A percentile compares a stretch with the other conserved stretches of the same genome.
Conservation (phyloP, 2,329 filamentous ascomycete genomes). For the Aspergillaceae sp. region DNA sequence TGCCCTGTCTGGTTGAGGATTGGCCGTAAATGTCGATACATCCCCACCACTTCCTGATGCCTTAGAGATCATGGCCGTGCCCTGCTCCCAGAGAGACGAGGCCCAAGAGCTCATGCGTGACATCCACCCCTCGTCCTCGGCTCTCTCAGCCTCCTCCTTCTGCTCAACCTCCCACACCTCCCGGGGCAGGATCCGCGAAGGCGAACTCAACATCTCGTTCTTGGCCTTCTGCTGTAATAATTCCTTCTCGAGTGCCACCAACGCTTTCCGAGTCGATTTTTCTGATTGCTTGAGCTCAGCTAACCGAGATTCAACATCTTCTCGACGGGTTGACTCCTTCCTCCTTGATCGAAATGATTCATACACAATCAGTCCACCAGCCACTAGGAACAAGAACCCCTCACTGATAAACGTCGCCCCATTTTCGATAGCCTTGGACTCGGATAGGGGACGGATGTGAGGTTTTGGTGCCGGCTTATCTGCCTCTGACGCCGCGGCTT, state of each 20-base stretch:
- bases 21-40: background rate
- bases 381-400: constrained; percentile 57
- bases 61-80: too few relatives aligned
- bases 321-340: constrained; percentile 52
- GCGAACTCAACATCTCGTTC: constrained; percentile 20
- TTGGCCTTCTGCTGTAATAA: constrained; percentile 34
- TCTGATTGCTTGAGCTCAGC: constrained; percentile 48
- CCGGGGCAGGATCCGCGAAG: constrained; percentile 30
- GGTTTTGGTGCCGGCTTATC: constrained; percentile 42
- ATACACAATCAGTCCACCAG: constrained; percentile 53
- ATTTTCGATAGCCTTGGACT: constrained; percentile 60
- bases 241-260: constrained; percentile 41
- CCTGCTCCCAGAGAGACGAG: constrained; percentile 16
- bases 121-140: constrained; percentile 24
- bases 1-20: background rate
- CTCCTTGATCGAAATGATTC: constrained; percentile 54
- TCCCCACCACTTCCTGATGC: background rate
- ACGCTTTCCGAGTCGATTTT: constrained; percentile 29
- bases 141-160: constrained; percentile 19
- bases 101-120: constrained; percentile 27
- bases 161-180: constrained; percentile 31
- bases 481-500: constrained; percentile 37
- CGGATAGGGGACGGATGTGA: constrained; percentile 55
- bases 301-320: constrained; percentile 53
- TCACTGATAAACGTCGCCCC: constrained; percentile 63